These are phyloP conservation scores for Beta lomatogona DNA, from an alignment of 179 eudicot species.

Conservation along the genomic window DNA sequence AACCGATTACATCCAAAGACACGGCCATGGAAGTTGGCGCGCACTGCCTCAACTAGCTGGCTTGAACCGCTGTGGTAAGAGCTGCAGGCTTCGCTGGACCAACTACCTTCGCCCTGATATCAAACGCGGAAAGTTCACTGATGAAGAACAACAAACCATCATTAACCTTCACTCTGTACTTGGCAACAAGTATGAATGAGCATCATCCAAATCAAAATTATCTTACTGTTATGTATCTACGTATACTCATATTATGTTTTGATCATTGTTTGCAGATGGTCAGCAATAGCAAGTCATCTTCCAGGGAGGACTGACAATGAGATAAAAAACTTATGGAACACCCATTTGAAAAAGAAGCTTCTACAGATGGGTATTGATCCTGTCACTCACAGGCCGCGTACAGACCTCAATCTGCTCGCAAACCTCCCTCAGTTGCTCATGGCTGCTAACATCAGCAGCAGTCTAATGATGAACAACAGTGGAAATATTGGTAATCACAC, in stretches of 20 bases:
- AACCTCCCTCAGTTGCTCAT: constrained; percentile 36
- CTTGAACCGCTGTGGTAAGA: constrained; percentile 41
- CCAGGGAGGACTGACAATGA: constrained; percentile 42
- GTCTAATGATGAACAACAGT: constrained; percentile 7
- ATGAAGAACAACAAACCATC: constrained; percentile 40
- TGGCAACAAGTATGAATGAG: constrained; percentile 38
- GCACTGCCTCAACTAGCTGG: constrained; percentile 42
- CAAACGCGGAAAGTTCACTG: constrained; percentile 38
- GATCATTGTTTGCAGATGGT: constrained; percentile 28
- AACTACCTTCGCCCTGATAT: constrained; percentile 43
- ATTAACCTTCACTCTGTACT: constrained; percentile 40
- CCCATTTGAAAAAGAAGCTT: constrained; percentile 39
- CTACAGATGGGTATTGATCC: constrained; percentile 45
- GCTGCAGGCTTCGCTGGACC: constrained; percentile 44
- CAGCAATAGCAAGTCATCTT: constrained; percentile 37
- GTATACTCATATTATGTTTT: neutral
- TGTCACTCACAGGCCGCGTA: constrained; percentile 38
- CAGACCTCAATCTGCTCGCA: constrained; percentile 32
- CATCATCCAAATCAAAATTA: no score
- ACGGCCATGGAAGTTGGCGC: constrained; percentile 46
- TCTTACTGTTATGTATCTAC: no score
- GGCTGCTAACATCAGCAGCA: constrained; percentile 23
- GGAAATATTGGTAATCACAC: neutral
- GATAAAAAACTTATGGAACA: constrained; percentile 43
- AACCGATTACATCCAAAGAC: constrained; percentile 24